phyloP scores from a whole-genome alignment of 2,329 filamentous ascomycete genomes.

The Phoma sp. region DNA sequence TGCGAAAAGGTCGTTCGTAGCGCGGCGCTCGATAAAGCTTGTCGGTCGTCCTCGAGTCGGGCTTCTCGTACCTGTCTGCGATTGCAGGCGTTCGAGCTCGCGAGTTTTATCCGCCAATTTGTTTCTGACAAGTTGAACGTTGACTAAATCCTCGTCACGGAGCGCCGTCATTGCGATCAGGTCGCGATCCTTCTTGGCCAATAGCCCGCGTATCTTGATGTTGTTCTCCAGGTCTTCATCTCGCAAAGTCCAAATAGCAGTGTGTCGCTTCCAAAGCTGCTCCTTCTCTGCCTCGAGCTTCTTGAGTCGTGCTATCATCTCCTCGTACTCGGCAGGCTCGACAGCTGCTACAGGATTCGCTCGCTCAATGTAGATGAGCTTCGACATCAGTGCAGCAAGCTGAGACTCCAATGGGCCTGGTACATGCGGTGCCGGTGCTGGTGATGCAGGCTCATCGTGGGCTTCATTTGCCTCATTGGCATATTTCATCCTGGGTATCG shows the following conservation, averaged over 20 bases:
- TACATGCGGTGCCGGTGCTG: constrained; percentile 31
- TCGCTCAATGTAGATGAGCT: constrained; percentile 45
- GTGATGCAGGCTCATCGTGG: constrained; percentile 26
- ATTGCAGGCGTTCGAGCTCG: constrained; percentile 39
- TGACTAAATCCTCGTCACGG: constrained; percentile 51
- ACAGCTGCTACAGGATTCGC: constrained; percentile 43
- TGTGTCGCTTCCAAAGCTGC: constrained; percentile 44
- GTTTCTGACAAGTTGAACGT: constrained; percentile 47
- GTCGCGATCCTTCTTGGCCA: constrained; percentile 49
- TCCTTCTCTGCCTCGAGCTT: constrained; percentile 48
- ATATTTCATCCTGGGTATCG: constrained; percentile 21
- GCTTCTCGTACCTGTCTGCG: constrained; percentile 29
- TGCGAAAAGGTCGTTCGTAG: constrained; percentile 50
- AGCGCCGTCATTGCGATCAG: constrained; percentile 49
- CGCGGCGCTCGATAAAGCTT: constrained; percentile 43
- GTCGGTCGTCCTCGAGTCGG: constrained; percentile 36
- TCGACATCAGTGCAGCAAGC: constrained; percentile 46
- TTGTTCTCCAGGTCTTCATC: constrained; percentile 53
- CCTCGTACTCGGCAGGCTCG: constrained; percentile 46
- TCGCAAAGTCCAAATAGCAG: constrained; percentile 50
- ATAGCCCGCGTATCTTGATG: constrained; percentile 49
- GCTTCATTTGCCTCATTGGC: constrained; percentile 16
- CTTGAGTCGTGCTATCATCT: constrained; percentile 39
- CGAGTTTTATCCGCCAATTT: constrained; percentile 51
- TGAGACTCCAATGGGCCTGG: constrained; percentile 46